Conservation (phyloP, 2,329 filamentous ascomycete species). For the Arthrobotrys pseudoclavata region DNA sequence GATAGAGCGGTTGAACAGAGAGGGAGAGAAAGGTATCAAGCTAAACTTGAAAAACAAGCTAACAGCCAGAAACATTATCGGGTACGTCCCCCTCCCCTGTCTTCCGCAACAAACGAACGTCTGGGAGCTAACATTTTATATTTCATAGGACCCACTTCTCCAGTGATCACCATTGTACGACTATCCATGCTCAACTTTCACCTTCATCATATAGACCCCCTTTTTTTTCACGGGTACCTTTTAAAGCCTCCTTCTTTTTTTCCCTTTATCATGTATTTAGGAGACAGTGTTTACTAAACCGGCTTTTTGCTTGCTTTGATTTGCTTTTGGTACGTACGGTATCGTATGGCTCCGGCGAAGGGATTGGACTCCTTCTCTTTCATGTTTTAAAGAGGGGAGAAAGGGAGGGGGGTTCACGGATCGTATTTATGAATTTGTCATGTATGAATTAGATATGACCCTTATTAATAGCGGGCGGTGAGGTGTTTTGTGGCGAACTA, state of each 20-base stretch:
- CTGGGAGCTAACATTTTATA: not conserved
- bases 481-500: not conserved
- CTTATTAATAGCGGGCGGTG: not conserved
- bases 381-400: not conserved
- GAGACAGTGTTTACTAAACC: conserved; percentile 18
- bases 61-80: conserved; percentile 79
- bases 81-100: conserved; percentile 25
- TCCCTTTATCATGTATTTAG: not conserved
- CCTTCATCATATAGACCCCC: conserved; percentile 5
- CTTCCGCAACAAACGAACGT: not conserved
- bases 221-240: not conserved
- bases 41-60: conserved; percentile 77
- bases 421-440: conserved; percentile 21
- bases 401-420: not conserved
- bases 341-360: not conserved
- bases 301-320: not conserved
- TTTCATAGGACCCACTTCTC: conserved; percentile 46
- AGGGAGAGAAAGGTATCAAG: conserved; percentile 75
- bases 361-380: not conserved
- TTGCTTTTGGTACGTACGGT: not conserved
- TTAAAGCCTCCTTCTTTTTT: not conserved
- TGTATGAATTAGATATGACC: conserved; percentile 16
- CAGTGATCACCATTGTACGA: conserved; percentile 30
- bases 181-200: not conserved
- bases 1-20: conserved; percentile 76